Base-by-base conservation (phyloP, 2,329 filamentous ascomycete genomes). In the Parafenestella ontariensis region DNA sequence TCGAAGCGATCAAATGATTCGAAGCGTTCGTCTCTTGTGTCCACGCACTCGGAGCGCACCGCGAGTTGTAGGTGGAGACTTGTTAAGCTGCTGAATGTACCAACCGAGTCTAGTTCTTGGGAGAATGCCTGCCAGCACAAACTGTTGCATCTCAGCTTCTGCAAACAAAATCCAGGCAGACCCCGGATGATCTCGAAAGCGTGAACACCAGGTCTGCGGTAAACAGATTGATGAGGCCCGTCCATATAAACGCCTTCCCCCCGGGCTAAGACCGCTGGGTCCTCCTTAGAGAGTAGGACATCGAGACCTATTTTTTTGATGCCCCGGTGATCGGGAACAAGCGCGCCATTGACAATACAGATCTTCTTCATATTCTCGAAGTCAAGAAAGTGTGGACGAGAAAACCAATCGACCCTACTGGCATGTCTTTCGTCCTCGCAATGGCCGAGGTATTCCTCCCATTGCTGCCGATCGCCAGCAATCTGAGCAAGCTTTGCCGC, bases 371-470 rank as follows among this genome's bases (percentile, higher is more conserved):
- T 17, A 11, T 60, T 60, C 1, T 48, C 20, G 9, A 54, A 60
- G 8, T 13, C 21, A 3, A n/a, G 15, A 10, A 57, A 20, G 7
- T 20, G 15, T 3, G 41, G 11, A n/a, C 36, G 17, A 9, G 7
- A 23, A 15, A 10, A 17, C n/a, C 3, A 18, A 0, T 7, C 6
- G 4, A 13, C 10, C 24, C 39, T n/a, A n/a, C n/a, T 34, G 13
- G 39, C 24, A 10, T 13, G 17, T n/a, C 34, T 42, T 29, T 62
- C 56, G 7, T 65, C 62, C 4, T 46, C 21, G 1, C 49, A 9
- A 13, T 52, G 52, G 7, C 43, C 23, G 3, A 56, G 8, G 34
- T 59, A 61, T 13, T 39, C 46, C 26, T 52, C 49, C 40, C 46
- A 65, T 18, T 54, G 50, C 39, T 48, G 3, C 17, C 28, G 56